A percentile compares a stretch with the other conserved stretches of the same genome.
Conservation (phyloP, 495 filamentous ascomycete species). For the Aspergillus bridgeri region DNA sequence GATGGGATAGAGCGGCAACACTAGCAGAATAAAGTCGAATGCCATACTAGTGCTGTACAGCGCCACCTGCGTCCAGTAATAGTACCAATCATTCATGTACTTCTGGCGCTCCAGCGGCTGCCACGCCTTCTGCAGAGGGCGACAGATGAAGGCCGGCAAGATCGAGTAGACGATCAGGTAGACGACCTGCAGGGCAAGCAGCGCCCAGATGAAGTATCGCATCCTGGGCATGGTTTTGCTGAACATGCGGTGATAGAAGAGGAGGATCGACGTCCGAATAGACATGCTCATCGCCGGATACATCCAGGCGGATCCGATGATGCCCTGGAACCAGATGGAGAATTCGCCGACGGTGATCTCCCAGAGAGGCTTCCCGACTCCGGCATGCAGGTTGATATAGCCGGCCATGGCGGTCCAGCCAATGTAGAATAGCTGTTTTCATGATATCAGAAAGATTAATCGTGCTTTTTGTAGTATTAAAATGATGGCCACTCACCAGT, state of each 20-base stretch:
- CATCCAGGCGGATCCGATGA: neutral
- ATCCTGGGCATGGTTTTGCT: neutral
- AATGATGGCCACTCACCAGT: neutral
- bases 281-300: constrained; percentile 2
- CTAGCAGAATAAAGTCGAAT: neutral
- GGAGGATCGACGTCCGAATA: neutral
- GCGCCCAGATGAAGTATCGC: neutral
- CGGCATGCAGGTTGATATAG: neutral
- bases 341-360: neutral
- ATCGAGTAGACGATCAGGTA: neutral
- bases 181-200: neutral
- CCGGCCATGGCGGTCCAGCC: constrained; percentile 1
- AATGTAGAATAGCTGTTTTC: neutral
- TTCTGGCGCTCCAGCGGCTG: neutral
- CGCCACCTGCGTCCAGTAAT: neutral
- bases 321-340: neutral
- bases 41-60: neutral
- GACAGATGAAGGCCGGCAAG: neutral
- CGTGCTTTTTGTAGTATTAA: too few species aligned
- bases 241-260: neutral
- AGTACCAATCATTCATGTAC: neutral
- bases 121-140: neutral
- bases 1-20: neutral
- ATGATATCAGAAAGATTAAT: too few species aligned
- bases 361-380: neutral